Evolutionary conservation across 2,329 filamentous ascomycete genomes (phyloP), one percentile per base, ranked within the genome.

Genomic region (Exophiala aquamarina): DNA sequence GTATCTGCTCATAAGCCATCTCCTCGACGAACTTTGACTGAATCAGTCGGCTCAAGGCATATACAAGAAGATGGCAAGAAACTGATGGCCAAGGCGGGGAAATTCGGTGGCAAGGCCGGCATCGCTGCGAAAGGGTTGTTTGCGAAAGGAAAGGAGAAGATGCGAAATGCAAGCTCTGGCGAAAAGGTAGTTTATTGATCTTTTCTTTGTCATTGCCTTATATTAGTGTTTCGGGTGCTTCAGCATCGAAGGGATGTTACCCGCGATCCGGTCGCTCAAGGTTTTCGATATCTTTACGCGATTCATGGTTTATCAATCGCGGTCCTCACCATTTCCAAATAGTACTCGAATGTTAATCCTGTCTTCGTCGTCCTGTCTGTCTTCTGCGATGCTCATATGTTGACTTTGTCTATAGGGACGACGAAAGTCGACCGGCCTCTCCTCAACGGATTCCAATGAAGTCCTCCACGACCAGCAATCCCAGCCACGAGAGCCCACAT

Each of bases 61-160:
- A 81, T 91, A 65, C 86, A 89, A 59, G 79, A 84, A 31, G 92
- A 91, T 73, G 84, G 91, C 65, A 96, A 95, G 71, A 90, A 94
- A 61, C 73, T 96, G 20, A 77, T 96, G 63, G 87, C 93, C 56
- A 85, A 86, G 17, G 91, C 91, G 44, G 89, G 89, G 43, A 71
- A 82, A 14, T 72, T 86, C 49, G 79, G 83, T 50, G 82, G 82
- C 18, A 85, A 84, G 61, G 83, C 82, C 23, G 79, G 81, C 54
- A 90, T 89, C 64, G 89, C 89, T 49, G 90, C 91, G 39, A 95
- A 95, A 73, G 92, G 91, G 42, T 70, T 96, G 55, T 84, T 96
- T 66, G 89, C 87, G 57, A 95, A 95, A 72, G 89, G 91, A 58
- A 92, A 87, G 71, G 92, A 81, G 71, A 92, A 89, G 69, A 83